Base-by-base conservation (phyloP, 2,329 filamentous ascomycete genomes). In the Fusarium sarcochroum region DNA sequence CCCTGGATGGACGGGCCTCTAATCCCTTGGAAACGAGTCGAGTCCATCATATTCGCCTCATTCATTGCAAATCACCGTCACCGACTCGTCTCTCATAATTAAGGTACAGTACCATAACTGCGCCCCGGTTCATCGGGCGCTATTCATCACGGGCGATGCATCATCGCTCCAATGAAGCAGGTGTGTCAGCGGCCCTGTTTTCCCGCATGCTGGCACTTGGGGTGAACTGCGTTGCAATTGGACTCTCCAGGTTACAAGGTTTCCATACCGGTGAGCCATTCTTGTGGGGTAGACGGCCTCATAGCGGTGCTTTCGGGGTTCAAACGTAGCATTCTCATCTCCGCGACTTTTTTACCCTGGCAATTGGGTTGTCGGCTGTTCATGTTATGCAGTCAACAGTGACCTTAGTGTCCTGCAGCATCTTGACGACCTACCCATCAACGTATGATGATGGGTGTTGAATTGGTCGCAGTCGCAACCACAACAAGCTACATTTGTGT, bases 201-300 rank as follows among this genome's bases (percentile, higher is more conserved):
- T 58, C 51, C 41, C 58, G 49, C 49, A 47, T 53, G 32, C 34
- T 68, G 53, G 42, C 32, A 37, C 35, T 37, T 30, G 34, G 20
- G 34, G 27, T 41, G 49, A 58, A 49, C 14, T 45, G 60, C 47
- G 14, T 25, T 30, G 37, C 57, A 62, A 69, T 68, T 68, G 66
- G 65, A 48, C 66, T 69, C 52, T 52, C 66, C 66, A 69, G 38
- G 41, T 44, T 54, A 40, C 48, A 48, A 50, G 63, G 63, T 58
- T 63, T 53, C 66, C 66, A 68, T 69, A 68, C 66, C 66, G 66
- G 66, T 68, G 66, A 69, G 65, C 54, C 37, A 32, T 58, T 53
- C 47, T 34, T 68, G 66, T 68, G 66, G 66, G 66, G 65, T 66
- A 69, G 65, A 63, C 62, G 65, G 60, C 60, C 65, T 68, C 66